These are phyloP conservation scores for Bryoerythrophyllum caledonicum DNA, from an alignment of 225 moss, liverwort and hornwort genomes.

Conservation along the genomic window DNA sequence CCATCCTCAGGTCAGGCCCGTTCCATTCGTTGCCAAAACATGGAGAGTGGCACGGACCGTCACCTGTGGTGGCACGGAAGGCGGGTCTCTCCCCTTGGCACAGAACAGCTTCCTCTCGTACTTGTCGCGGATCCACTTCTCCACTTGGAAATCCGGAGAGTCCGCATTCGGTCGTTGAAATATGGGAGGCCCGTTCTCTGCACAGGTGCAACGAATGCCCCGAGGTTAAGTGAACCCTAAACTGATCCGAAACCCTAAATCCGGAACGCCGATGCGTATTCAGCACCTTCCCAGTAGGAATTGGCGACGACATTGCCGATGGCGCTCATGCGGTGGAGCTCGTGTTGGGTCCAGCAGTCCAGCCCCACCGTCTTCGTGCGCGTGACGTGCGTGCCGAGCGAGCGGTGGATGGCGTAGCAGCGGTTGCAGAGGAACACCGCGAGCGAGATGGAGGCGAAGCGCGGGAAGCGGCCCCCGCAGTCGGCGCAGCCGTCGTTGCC, in stretches of 20 bases:
- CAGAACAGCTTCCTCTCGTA: conserved; percentile 67
- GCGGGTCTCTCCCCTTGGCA: conserved; percentile 39
- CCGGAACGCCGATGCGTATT: not conserved
- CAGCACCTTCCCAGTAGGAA: conserved; percentile 62
- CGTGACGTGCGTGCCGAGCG: conserved; percentile 62
- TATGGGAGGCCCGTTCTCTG: conserved; percentile 60
- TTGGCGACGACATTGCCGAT: conserved; percentile 65
- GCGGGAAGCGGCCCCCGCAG: conserved; percentile 58
- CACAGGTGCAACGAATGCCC: not conserved
- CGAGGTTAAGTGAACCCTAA: not conserved
- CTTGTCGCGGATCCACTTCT: conserved; percentile 75
- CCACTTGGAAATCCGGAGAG: conserved; percentile 49
- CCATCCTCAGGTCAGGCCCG: not conserved
- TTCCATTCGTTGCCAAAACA: not conserved
- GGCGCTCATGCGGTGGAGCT: conserved; percentile 59
- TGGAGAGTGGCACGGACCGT: not conserved
- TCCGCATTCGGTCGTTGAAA: conserved; percentile 54
- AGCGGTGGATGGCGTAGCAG: conserved; percentile 68
- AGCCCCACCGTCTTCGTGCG: conserved; percentile 73
- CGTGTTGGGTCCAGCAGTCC: conserved; percentile 63
- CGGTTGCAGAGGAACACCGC: conserved; percentile 72
- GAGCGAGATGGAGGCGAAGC: conserved; percentile 62
- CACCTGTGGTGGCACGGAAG: conserved; percentile 31
- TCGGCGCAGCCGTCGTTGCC: conserved; percentile 64
- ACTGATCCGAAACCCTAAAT: not conserved